Conservation (phyloP, 768 basidiomycete genomes). For the Boletellus ananas region DNA sequence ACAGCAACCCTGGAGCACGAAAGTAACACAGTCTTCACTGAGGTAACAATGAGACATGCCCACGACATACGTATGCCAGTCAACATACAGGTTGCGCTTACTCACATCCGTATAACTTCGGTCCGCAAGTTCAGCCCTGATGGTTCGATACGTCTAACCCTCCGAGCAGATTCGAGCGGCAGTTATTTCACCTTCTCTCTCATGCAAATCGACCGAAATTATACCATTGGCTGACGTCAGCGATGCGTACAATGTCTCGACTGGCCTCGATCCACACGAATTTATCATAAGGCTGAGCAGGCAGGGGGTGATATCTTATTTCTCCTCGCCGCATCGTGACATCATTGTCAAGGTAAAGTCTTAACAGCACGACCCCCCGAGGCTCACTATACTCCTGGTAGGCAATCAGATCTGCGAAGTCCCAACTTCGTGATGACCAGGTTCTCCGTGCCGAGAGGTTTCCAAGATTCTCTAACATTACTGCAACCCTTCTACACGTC, state of each 20-base stretch:
- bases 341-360: slow-evolving; percentile 63
- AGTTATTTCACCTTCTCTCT: slow-evolving; percentile 60
- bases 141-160: slow-evolving; percentile 3
- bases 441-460: slow-evolving; percentile 56
- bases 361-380: background rate
- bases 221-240: slow-evolving; percentile 77
- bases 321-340: slow-evolving; percentile 68
- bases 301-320: slow-evolving; percentile 71
- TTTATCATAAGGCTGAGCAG: slow-evolving; percentile 76
- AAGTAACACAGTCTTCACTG: slow-evolving; percentile 45
- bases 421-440: slow-evolving; percentile 55
- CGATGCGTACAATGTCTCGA: slow-evolving; percentile 80
- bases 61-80: slow-evolving; percentile 72
- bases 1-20: slow-evolving; percentile 65
- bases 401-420: slow-evolving; percentile 76
- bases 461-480: slow-evolving; percentile 77
- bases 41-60: slow-evolving; percentile 64
- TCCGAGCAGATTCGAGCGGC: slow-evolving; percentile 58
- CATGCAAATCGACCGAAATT: slow-evolving; percentile 79
- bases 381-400: slow-evolving; percentile 26
- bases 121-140: slow-evolving; percentile 38
- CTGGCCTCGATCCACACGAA: slow-evolving; percentile 70
- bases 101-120: slow-evolving; percentile 75
- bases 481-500: slow-evolving; percentile 82
- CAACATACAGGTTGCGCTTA: slow-evolving; percentile 57